Percentiles rank a stretch among this genome's conserved stretches.
These are phyloP conservation scores for Parathielavia appendiculata DNA, from an alignment of 495 filamentous ascomycete species.

Conservation along the genomic window DNA sequence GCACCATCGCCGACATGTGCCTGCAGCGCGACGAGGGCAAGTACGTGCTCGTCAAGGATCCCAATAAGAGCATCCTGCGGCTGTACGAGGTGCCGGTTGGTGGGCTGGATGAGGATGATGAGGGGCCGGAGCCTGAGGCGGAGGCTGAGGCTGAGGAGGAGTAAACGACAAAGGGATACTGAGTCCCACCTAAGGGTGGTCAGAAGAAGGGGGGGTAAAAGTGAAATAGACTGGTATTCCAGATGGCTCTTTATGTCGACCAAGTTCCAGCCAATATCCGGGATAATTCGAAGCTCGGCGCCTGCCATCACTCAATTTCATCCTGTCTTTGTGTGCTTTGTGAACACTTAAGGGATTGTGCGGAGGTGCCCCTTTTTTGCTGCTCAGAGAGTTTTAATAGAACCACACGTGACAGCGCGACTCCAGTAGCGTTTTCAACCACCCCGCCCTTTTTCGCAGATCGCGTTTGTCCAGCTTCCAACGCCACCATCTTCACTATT, in stretches of 20 bases:
- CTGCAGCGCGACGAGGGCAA: slow-evolving; percentile 67
- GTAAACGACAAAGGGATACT: neutral
- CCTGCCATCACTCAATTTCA: no score
- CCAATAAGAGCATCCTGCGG: slow-evolving; percentile 88
- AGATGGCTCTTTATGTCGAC: neutral
- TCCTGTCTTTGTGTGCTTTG: no score
- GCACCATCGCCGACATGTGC: slow-evolving; percentile 91
- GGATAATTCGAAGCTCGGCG: neutral
- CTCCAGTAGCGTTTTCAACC: slow-evolving; percentile 5
- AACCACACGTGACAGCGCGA: slow-evolving; percentile 18
- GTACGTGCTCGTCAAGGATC: slow-evolving; percentile 75
- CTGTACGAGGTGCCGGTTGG: slow-evolving; percentile 84
- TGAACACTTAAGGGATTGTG: no score
- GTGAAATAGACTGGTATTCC: slow-evolving; percentile 5
- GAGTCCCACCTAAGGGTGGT: neutral
- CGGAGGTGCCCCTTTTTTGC: neutral
- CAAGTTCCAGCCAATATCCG: no score
- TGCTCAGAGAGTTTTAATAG: neutral
- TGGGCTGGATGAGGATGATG: slow-evolving; percentile 70
- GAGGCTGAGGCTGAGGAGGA: slow-evolving; percentile 16
- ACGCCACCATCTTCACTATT: neutral
- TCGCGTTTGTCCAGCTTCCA: neutral
- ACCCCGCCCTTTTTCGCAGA: slow-evolving; percentile 10
- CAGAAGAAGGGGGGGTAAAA: neutral
- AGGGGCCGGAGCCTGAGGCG: slow-evolving; percentile 34